These are phyloP conservation scores for Penicillium sclerotiorum DNA, from an alignment of 2,329 filamentous ascomycete genomes.

Conservation along the genomic window DNA sequence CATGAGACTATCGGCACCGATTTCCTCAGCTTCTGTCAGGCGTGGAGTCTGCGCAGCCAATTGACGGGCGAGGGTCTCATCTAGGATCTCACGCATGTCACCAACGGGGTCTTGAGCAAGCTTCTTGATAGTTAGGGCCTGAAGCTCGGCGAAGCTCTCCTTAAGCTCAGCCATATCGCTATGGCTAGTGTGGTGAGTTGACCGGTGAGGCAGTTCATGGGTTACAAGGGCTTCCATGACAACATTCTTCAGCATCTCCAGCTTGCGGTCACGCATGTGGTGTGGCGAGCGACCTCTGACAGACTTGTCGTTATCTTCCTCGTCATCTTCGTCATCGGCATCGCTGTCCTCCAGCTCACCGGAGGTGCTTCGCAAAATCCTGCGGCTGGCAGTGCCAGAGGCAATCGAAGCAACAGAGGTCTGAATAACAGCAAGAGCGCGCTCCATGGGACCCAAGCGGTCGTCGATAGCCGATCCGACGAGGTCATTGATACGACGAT, in stretches of 20 bases:
- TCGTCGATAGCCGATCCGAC: conserved; percentile 76
- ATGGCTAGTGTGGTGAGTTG: conserved; percentile 29
- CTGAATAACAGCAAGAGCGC: conserved; percentile 75
- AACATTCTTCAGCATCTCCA: conserved; percentile 75
- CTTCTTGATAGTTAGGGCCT: conserved; percentile 43
- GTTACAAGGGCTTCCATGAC: conserved; percentile 67
- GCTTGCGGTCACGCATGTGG: conserved; percentile 66
- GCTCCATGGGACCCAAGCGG: conserved; percentile 78
- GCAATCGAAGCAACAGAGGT: conserved; percentile 64
- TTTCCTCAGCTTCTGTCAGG: conserved; percentile 55
- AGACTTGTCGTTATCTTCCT: conserved; percentile 52
- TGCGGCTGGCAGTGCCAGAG: conserved; percentile 59
- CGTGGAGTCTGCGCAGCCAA: conserved; percentile 57
- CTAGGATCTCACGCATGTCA: conserved; percentile 64
- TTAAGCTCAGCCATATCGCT: conserved; percentile 43
- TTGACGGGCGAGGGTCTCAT: conserved; percentile 57
- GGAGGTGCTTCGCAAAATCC: conserved; percentile 67
- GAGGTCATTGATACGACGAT: conserved; percentile 83
- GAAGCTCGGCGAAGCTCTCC: conserved; percentile 41
- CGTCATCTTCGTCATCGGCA: conserved; percentile 91
- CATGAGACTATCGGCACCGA: conserved; percentile 53
- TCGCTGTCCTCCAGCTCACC: conserved; percentile 77
- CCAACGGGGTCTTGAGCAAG: conserved; percentile 44
- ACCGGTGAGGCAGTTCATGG: conserved; percentile 39
- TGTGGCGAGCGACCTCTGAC: conserved; percentile 75